Percentiles rank a stretch among this genome's conserved stretches.
These are phyloP conservation scores for Pythium aristosporum DNA, from an alignment of 352 stramenopile species.

Conservation along the genomic window DNA sequence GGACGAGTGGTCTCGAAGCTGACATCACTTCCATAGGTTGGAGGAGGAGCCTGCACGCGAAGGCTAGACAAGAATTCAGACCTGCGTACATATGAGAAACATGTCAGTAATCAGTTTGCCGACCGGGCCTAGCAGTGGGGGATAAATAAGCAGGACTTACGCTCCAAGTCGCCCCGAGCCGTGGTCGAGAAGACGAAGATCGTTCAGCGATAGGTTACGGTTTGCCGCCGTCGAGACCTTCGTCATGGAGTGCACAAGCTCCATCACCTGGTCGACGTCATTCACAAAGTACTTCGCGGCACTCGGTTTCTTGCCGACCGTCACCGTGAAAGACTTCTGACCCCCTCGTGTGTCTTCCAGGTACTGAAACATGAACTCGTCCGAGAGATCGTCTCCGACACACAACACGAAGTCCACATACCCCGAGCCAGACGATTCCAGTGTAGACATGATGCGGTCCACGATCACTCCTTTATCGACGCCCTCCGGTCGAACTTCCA, in stretches of 20 bases:
- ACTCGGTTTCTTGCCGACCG: constrained; percentile 98
- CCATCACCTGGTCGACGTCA: constrained; percentile 95
- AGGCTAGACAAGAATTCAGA: constrained; percentile 34
- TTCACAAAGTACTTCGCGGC: constrained; percentile 98
- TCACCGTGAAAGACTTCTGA: constrained; percentile 92
- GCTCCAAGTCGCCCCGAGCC: constrained; percentile 33
- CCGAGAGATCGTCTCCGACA: constrained; percentile 97
- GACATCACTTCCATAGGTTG: constrained; percentile 18
- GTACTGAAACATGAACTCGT: constrained; percentile 98
- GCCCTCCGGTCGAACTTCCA: constrained; percentile 95
- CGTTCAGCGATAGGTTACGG: constrained; percentile 85
- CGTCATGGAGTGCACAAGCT: constrained; percentile 88
- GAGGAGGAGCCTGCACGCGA: constrained; percentile 16
- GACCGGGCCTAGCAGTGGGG: neutral
- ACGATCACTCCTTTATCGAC: constrained; percentile 99
- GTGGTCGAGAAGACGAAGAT: constrained; percentile 70
- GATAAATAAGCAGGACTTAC: constrained; percentile 32
- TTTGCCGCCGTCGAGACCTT: constrained; percentile 84
- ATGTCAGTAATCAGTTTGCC: constrained; percentile 7
- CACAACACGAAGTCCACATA: constrained; percentile 97
- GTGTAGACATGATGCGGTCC: constrained; percentile 92
- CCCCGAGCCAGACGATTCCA: constrained; percentile 68
- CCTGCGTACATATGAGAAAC: constrained; percentile 13
- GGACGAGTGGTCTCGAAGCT: constrained; percentile 23
- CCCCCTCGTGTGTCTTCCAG: constrained; percentile 67